These are phyloP conservation scores for Aspergillus persii DNA, from an alignment of 2,329 filamentous ascomycete species.

Conservation along the genomic window DNA sequence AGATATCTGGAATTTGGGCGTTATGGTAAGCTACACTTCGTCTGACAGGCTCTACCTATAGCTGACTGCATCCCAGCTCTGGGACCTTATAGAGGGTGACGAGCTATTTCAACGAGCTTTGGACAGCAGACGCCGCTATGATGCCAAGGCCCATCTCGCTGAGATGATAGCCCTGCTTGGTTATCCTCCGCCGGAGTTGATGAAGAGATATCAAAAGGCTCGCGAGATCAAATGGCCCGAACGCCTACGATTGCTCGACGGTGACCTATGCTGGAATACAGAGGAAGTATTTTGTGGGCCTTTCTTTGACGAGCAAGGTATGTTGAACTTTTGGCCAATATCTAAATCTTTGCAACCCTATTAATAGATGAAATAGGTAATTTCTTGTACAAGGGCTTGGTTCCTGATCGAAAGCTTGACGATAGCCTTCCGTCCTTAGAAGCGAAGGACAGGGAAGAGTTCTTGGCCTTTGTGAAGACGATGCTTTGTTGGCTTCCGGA, in stretches of 20 bases:
- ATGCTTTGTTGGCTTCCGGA: constrained; percentile 31
- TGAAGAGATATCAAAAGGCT: constrained; percentile 21
- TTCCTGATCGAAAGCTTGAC: constrained; percentile 14
- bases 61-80: constrained; percentile 1
- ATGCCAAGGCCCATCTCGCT: constrained; percentile 35
- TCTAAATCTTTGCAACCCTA: neutral
- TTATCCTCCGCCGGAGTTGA: constrained; percentile 30
- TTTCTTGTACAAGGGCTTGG: constrained; percentile 16
- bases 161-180: constrained; percentile 42
- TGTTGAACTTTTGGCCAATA: neutral
- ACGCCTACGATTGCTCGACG: constrained; percentile 11
- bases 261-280: constrained; percentile 15
- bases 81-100: constrained; percentile 13
- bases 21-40: constrained; percentile 21
- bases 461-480: constrained; percentile 24
- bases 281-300: constrained; percentile 24
- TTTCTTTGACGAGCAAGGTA: constrained; percentile 27
- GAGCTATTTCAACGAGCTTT: constrained; percentile 34
- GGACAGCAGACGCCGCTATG: constrained; percentile 29
- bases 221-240: constrained; percentile 15
- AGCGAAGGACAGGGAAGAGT: constrained; percentile 25
- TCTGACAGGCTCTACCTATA: neutral
- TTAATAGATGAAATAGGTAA: constrained; percentile 6
- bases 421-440: constrained; percentile 19
- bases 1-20: constrained; percentile 40